Percentiles rank a stretch among this genome's conserved stretches.
Evolutionary conservation across 1,284 basidiomycete genomes (phyloP).

Genomic region (Irpex rosettiformis): DNA sequence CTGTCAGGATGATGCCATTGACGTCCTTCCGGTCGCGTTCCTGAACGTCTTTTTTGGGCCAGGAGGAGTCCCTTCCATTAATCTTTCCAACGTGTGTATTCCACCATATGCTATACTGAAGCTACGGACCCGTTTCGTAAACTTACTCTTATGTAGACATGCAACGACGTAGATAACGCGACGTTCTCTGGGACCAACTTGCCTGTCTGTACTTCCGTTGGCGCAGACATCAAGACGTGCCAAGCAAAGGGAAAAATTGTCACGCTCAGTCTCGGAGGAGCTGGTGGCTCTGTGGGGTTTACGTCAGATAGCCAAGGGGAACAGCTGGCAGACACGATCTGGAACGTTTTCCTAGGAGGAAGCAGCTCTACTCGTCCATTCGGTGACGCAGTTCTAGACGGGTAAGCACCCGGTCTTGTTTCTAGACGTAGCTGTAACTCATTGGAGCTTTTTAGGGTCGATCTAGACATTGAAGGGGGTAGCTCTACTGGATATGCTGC

Average conservation of each 20-base stretch:
- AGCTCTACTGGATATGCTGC: conserved; percentile 50
- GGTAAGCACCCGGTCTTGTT: conserved; percentile 34
- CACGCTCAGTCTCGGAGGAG: conserved; percentile 36
- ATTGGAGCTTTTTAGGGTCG: conserved; percentile 39
- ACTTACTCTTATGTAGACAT: conserved; percentile 36
- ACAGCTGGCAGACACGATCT: conserved; percentile 55
- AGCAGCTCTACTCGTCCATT: conserved; percentile 57
- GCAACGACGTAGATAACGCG: conserved; percentile 50
- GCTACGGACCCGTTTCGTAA: neutral
- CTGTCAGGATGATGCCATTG: conserved; percentile 52
- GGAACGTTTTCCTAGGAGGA: conserved; percentile 62
- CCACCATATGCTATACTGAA: neutral
- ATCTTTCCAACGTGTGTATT: conserved; percentile 54
- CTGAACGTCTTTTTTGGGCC: conserved; percentile 55
- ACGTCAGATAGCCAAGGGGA: conserved; percentile 47
- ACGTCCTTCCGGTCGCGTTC: conserved; percentile 63
- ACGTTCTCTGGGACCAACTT: conserved; percentile 58
- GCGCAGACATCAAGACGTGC: conserved; percentile 53
- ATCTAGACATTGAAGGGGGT: conserved; percentile 66
- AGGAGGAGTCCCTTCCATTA: conserved; percentile 55
- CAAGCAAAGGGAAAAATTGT: conserved; percentile 62
- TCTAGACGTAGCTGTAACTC: neutral
- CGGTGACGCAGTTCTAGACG: conserved; percentile 59
- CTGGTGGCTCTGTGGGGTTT: conserved; percentile 45
- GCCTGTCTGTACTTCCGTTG: conserved; percentile 50